Evolutionary conservation across 805 yeast genomes (phyloP).

Genomic region (Tetrapisispora nanseiensis): DNA sequence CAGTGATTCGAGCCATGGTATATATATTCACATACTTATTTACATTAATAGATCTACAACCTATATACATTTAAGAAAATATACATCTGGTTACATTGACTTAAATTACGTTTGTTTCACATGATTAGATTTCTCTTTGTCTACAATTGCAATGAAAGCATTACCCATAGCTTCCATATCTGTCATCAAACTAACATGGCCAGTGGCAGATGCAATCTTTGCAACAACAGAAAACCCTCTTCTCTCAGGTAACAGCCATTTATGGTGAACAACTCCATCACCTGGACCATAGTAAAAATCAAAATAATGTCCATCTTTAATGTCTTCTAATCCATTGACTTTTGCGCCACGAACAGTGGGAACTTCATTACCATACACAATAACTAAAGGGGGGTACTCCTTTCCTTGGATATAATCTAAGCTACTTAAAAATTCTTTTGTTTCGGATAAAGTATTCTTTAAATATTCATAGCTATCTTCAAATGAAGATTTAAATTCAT

Average conservation of each 20-base stretch:
- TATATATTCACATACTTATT: too few relatives aligned
- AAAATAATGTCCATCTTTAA: slow-evolving; percentile 60
- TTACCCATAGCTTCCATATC: slow-evolving; percentile 64
- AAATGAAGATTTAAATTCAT: slow-evolving; percentile 19
- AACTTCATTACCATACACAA: slow-evolving; percentile 69
- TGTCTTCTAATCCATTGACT: slow-evolving; percentile 51
- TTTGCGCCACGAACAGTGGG: slow-evolving; percentile 80
- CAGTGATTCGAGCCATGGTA: too few relatives aligned
- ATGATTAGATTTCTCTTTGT: slow-evolving; percentile 38
- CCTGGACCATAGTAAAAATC: slow-evolving; percentile 83
- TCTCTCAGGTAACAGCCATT: slow-evolving; percentile 70
- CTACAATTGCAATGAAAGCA: slow-evolving; percentile 55
- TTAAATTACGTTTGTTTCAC: neutral
- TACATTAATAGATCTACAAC: too few relatives aligned
- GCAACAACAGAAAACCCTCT: slow-evolving; percentile 67
- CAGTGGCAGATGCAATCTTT: slow-evolving; percentile 51
- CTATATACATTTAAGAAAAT: too few relatives aligned
- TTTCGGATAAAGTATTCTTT: slow-evolving; percentile 45
- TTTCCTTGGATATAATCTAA: slow-evolving; percentile 44
- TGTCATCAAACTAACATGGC: slow-evolving; percentile 73
- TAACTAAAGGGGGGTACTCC: slow-evolving; percentile 73
- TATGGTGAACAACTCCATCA: slow-evolving; percentile 84
- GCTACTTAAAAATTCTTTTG: slow-evolving; percentile 48
- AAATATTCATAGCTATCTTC: slow-evolving; percentile 60
- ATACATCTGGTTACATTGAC: too few relatives aligned